Evolutionary conservation across 2,329 filamentous ascomycete genomes (phyloP).

Genomic region (Sporothrix brasiliensis): DNA sequence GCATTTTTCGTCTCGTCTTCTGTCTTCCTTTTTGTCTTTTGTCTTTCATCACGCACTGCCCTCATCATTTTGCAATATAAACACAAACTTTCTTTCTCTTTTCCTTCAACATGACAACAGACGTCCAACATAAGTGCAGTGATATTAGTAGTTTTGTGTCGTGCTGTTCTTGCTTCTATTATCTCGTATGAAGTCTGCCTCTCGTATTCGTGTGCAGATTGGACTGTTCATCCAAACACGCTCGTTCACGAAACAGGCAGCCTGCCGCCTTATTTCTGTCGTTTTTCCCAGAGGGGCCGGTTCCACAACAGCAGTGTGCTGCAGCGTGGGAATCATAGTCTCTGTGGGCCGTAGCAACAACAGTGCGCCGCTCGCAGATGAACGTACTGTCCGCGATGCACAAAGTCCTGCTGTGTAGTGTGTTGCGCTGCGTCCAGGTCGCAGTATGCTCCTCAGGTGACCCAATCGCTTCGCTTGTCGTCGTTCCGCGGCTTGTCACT

Average conservation of each 20-base stretch:
- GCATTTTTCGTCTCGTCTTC: neutral
- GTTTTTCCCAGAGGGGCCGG: too few species aligned
- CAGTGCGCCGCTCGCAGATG: too few species aligned
- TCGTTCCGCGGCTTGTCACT: neutral
- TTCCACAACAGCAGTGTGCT: too few species aligned
- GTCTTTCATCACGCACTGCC: neutral
- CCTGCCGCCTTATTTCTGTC: constrained; percentile 14
- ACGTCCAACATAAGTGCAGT: neutral
- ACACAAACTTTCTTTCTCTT: neutral
- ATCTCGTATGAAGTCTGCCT: neutral
- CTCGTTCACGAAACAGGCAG: neutral
- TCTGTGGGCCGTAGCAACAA: too few species aligned
- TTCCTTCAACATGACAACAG: neutral
- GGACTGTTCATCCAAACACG: neutral
- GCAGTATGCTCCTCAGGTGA: neutral
- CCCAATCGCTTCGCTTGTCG: too few species aligned
- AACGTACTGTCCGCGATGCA: neutral
- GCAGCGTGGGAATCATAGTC: too few species aligned
- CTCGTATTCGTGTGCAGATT: neutral
- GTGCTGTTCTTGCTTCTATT: neutral
- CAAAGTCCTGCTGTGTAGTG: neutral
- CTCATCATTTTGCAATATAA: constrained; percentile 14
- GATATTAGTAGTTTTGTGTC: neutral
- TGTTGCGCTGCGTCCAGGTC: too few species aligned
- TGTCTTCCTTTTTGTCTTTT: neutral